Conservation (phyloP, 83 land plant genomes). For the Picea mariana region DNA sequence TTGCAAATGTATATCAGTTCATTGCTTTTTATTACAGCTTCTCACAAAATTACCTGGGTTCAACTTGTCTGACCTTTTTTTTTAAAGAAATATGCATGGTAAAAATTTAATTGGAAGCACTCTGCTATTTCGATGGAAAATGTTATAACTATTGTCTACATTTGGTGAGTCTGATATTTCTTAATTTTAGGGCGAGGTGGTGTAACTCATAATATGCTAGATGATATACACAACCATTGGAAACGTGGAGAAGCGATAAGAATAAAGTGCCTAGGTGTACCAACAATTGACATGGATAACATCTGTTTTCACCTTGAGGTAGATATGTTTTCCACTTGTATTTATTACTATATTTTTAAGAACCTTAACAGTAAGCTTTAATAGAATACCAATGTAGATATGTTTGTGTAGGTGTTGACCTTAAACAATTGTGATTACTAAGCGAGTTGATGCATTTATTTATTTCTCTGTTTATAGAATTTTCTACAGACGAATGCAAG, state of each 20-base stretch:
- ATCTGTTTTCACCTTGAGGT: constrained; percentile 86
- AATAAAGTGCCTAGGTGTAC: constrained; percentile 79
- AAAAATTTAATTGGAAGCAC: not conserved
- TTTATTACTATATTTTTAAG: not conserved
- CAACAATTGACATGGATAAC: constrained; percentile 84
- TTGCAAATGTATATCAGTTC: not conserved
- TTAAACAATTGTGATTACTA: not conserved
- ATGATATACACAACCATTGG: constrained; percentile 83
- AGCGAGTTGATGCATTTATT: not conserved
- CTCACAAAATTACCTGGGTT: not conserved
- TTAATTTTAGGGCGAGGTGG: constrained; percentile 62
- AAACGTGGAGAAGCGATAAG: constrained; percentile 79
- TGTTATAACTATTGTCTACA: not conserved
- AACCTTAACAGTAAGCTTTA: not conserved
- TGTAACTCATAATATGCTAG: constrained; percentile 75
- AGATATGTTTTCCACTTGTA: not conserved
- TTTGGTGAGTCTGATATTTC: not conserved
- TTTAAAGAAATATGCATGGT: not conserved
- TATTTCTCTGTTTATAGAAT: not conserved
- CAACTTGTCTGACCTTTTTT: not conserved
- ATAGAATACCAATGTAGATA: not conserved
- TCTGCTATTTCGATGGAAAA: not conserved
- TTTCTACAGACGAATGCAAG: not conserved
- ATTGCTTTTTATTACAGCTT: not conserved
- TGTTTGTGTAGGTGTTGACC: not conserved